Evolutionary conservation across 2,329 filamentous ascomycete genomes (phyloP), one percentile per base, ranked within the genome.

Genomic region (Achaetomium macrosporum): DNA sequence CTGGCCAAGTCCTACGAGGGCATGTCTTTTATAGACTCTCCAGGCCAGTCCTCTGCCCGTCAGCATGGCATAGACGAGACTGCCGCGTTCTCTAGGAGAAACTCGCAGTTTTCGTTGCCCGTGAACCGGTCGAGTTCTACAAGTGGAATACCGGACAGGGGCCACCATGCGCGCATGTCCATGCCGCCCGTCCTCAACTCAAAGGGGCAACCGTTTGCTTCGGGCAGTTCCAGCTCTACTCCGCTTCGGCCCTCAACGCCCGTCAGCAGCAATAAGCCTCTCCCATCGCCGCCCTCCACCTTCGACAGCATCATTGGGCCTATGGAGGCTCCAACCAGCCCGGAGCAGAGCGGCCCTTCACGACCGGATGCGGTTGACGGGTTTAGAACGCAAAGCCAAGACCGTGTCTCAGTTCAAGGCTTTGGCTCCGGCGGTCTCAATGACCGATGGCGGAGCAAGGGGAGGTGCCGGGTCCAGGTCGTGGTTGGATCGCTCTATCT

Each of bases 401-500:
- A 83, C 61, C 73, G 74, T 69, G 83, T 80, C 61, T 82, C 73
- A 65, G 87, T 79, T 2, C 81, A 83, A 55, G 89, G 90, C 0
- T 90, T 95, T 64, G 84, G 84, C 0, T 74, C 82, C 1, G 80
- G 82, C 45, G 85, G 86, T 51, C 74, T 86, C 55, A 87, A 85
- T 59, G 90, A 96, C 65, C 78, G 87, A 57, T 87, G 84, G 66
- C 84, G 89, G 57, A 85, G 85, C 60, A 90, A 89, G 66, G 89
- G 89, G 30, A 91, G 87, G 67, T 86, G 87, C 29, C 83, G 92
- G 50, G 79, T 88, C 13, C 82, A 83, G 19, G 84, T 96, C 52
- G 80, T 95, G 9, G 77, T 95, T 60, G 92, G 89, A 1, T 90
- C 87, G 15, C 76, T 96, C 59, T 95, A 92, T 67, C 80, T 99